Base-by-base conservation (phyloP, 2,329 filamentous ascomycete genomes). In the Tricladium varicosporioides region DNA sequence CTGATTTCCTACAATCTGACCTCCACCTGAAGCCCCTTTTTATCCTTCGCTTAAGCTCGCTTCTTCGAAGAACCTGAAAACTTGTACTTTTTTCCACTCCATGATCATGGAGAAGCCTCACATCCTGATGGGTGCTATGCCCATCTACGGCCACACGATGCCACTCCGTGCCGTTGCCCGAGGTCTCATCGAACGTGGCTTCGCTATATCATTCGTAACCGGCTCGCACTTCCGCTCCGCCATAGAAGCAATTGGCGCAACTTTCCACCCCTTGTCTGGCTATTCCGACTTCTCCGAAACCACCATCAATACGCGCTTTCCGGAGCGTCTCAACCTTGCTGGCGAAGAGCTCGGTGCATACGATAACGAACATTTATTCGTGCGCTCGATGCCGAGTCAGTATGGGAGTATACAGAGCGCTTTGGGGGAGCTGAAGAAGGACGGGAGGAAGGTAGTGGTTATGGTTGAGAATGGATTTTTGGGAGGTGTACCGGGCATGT, bases 191-290 rank as follows among this genome's bases (percentile, higher is more conserved):
- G 60, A 64, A 2, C 65, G 71, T 2, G 77, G 75, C 2, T 78
- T 75, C 52, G 65, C 72, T 3, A 66, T 76, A 2, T 74, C 71
- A 2, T 75, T 78, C 60, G 68, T 80, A n/a, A 69, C 69, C 4
- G 74, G 73, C 1, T 60, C 67, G 0, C 58, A 68, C 9, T 77
- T 72, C 59, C 65, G 73, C 48, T 53, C 64, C 3, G 55, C 67
- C 9, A 65, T 76, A 48, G 69, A 71, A 48, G 62, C 60, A 1
- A 69, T 70, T 2, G 76, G 77, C 0, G 73, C 73, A 3, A 67
- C 64, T 1, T 75, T 74, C 57, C 62, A 74, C n/a, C 63, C 69
- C 1, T 59, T 71, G 10, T 19, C 42, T 10, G 62, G 59, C 10
- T 19, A 49, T 1, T 58, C 64, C 22, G 65, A 70, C 18, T 57